A percentile compares a stretch with the other conserved stretches of the same genome.
Evolutionary conservation across 352 stramenopile genomes (phyloP).

Genomic region (Pythium grandisporangium): DNA sequence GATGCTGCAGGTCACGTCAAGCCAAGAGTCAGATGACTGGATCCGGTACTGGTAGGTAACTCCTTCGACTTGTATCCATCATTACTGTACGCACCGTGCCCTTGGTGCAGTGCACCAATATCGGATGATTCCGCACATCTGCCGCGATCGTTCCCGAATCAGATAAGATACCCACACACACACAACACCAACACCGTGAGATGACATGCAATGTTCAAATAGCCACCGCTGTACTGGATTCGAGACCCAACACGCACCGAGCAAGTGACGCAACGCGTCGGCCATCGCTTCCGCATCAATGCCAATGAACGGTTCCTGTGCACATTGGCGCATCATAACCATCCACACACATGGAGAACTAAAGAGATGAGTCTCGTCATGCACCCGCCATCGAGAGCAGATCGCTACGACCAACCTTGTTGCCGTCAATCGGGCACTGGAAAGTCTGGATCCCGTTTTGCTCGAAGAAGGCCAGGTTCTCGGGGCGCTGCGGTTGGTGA

Average conservation of each 20-base stretch:
- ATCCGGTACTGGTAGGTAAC: too few relatives aligned
- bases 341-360: background rate
- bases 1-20: constrained; percentile 58
- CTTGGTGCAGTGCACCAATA: constrained; percentile 86
- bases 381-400: background rate
- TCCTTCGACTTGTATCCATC: too few relatives aligned
- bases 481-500: constrained; percentile 73
- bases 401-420: constrained; percentile 41
- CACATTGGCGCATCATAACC: background rate
- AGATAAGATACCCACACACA: too few relatives aligned
- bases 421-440: constrained; percentile 81
- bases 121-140: constrained; percentile 83
- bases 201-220: background rate
- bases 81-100: constrained; percentile 63
- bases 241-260: constrained; percentile 27
- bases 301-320: constrained; percentile 83
- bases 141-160: too few relatives aligned
- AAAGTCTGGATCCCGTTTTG: constrained; percentile 75
- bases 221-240: too few relatives aligned
- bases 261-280: constrained; percentile 60
- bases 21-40: background rate
- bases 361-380: background rate
- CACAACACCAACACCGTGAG: background rate
- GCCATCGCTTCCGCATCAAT: constrained; percentile 81
- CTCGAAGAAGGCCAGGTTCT: constrained; percentile 80